Evolutionary conservation across 345 rosid genomes (phyloP).

Genomic region (Lagerstroemia speciosa): DNA sequence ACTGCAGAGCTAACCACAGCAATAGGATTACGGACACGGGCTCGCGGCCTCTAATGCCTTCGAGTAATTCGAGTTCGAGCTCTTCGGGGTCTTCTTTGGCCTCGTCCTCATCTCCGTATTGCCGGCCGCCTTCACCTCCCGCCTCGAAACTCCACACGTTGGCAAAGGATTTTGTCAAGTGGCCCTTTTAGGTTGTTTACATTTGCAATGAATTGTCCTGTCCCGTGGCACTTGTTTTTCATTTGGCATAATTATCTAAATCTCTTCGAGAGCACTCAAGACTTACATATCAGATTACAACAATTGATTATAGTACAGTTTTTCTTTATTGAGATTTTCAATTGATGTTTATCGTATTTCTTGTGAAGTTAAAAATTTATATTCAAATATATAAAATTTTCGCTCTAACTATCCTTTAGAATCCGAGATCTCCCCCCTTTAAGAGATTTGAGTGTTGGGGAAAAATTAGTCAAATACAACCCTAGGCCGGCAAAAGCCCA

Average conservation of each 20-base stretch:
- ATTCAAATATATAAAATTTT: no score
- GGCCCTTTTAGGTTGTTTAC: background rate
- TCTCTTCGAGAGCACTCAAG: background rate
- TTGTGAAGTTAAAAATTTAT: no score
- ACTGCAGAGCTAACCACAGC: background rate
- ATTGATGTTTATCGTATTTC: no score
- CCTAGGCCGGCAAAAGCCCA: no score
- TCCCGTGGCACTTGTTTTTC: background rate
- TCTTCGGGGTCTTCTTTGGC: background rate
- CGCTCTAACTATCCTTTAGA: no score
- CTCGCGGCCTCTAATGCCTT: background rate
- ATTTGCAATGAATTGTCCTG: background rate
- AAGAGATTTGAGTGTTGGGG: no score
- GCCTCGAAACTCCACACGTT: constrained; percentile 24
- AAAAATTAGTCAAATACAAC: no score
- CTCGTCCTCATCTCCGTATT: constrained; percentile 18
- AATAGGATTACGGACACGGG: background rate
- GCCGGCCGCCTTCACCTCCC: constrained; percentile 18
- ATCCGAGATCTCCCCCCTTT: no score
- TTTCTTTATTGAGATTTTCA: no score
- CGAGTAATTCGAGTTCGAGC: constrained; percentile 1
- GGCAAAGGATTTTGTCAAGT: background rate
- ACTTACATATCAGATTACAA: no score
- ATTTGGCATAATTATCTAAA: no score
- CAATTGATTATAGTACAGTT: no score